Evolutionary conservation across 129 eudicot genomes (phyloP).

Genomic region (Scalesia atractyloides): DNA sequence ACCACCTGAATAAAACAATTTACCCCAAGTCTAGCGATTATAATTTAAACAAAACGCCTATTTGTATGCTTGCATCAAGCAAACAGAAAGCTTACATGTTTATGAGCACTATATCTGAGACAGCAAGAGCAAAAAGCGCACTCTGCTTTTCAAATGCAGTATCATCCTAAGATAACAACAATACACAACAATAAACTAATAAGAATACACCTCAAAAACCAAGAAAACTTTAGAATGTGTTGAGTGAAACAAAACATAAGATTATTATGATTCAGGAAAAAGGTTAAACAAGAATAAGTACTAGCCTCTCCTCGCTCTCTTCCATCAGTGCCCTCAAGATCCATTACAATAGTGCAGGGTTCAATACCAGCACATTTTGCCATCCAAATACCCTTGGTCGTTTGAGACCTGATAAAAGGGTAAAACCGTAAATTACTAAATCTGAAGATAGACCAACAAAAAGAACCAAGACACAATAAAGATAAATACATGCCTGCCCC

Average conservation of each 20-base stretch:
- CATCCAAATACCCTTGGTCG: constrained; percentile 99
- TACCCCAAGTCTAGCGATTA: constrained; percentile 1
- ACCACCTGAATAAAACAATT: constrained; percentile 62
- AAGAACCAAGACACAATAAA: neutral
- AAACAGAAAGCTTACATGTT: constrained; percentile 66
- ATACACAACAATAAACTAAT: constrained; percentile 15
- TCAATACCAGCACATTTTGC: constrained; percentile 89
- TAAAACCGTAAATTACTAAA: constrained; percentile 20
- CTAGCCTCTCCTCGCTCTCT: constrained; percentile 98
- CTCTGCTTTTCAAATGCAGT: constrained; percentile 97
- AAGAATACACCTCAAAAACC: constrained; percentile 3
- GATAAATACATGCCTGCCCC: constrained; percentile 74
- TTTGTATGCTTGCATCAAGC: constrained; percentile 3
- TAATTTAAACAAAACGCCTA: neutral
- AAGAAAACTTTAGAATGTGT: neutral
- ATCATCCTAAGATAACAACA: constrained; percentile 66
- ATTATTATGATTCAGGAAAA: neutral
- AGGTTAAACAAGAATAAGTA: neutral
- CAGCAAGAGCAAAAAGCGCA: constrained; percentile 98
- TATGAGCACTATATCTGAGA: constrained; percentile 93
- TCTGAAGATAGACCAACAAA: constrained; percentile 4
- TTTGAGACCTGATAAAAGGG: constrained; percentile 70
- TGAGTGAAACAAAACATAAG: constrained; percentile 13
- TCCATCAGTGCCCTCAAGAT: constrained; percentile 99
- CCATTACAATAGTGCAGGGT: constrained; percentile 97